phyloP scores from a whole-genome alignment of 2,329 filamentous ascomycete genomes.

The Exophiala calicioides region DNA sequence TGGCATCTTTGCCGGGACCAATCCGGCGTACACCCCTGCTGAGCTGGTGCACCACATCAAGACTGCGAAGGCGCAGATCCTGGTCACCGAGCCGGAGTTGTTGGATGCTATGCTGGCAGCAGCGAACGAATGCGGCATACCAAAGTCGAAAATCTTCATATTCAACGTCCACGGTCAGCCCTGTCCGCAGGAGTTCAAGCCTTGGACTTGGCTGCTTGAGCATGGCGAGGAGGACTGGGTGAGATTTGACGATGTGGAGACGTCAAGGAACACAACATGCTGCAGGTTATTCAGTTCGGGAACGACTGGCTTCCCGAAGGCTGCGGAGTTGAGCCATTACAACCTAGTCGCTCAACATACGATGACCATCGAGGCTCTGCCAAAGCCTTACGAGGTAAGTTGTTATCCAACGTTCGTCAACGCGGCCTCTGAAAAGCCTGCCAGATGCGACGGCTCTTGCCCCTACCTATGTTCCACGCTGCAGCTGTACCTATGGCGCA shows the following conservation, averaged over 20 bases:
- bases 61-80: slow-evolving; percentile 46
- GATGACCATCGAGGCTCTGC: background rate
- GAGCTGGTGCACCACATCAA: slow-evolving; percentile 52
- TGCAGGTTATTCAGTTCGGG: slow-evolving; percentile 57
- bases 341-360: slow-evolving; percentile 51
- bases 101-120: slow-evolving; percentile 11
- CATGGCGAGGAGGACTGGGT: slow-evolving; percentile 45
- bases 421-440: background rate
- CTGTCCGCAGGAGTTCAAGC: background rate
- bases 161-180: slow-evolving; percentile 18
- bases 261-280: slow-evolving; percentile 46
- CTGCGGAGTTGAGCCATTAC: slow-evolving; percentile 57
- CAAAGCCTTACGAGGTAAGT: slow-evolving; percentile 6
- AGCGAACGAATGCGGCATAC: slow-evolving; percentile 8
- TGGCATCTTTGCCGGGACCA: slow-evolving; percentile 53
- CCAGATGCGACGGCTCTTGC: slow-evolving; percentile 4
- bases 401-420: background rate
- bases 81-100: slow-evolving; percentile 45
- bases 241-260: slow-evolving; percentile 42
- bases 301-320: slow-evolving; percentile 63
- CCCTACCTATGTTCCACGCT: slow-evolving; percentile 17
- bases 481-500: slow-evolving; percentile 18
- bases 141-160: slow-evolving; percentile 5
- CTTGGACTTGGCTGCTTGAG: slow-evolving; percentile 13
- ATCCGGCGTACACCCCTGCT: slow-evolving; percentile 49